Conservation (phyloP, 2,329 filamentous ascomycete species). For the Fragosphaeria purpurea region DNA sequence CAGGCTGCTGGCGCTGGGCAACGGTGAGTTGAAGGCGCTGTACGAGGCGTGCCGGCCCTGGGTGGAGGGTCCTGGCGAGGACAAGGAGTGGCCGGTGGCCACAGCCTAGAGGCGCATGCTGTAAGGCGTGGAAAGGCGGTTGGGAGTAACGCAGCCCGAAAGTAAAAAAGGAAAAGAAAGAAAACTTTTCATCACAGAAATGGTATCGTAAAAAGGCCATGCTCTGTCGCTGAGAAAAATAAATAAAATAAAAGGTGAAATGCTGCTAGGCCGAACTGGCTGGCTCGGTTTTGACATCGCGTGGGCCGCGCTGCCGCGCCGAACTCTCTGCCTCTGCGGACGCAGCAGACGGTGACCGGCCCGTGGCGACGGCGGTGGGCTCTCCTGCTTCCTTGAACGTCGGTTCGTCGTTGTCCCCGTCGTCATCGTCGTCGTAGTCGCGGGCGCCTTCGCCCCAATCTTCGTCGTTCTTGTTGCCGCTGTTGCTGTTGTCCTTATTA, state of each 20-base stretch:
- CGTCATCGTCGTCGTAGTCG: background rate
- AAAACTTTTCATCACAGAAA: too few relatives aligned
- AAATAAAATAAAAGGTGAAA: too few relatives aligned
- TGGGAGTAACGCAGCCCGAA: too few relatives aligned
- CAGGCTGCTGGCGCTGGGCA: background rate
- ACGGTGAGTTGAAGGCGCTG: slow-evolving; percentile 1
- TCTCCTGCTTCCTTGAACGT: background rate
- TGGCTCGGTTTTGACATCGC: too few relatives aligned
- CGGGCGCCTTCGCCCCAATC: background rate
- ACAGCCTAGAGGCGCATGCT: too few relatives aligned
- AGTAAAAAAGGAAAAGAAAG: too few relatives aligned
- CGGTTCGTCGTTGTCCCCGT: background rate
- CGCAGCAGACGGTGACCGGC: background rate
- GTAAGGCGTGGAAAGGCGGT: too few relatives aligned
- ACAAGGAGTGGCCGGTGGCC: slow-evolving; percentile 2
- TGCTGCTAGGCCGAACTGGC: too few relatives aligned
- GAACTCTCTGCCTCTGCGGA: too few relatives aligned
- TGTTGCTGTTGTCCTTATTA: background rate
- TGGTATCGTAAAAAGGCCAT: too few relatives aligned
- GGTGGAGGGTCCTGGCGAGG: slow-evolving; percentile 3
- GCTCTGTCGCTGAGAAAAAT: too few relatives aligned
- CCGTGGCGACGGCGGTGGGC: slow-evolving; percentile 18
- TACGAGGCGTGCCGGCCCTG: slow-evolving; percentile 2
- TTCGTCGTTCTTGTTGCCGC: background rate
- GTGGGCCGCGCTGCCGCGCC: too few relatives aligned